A percentile compares a stretch with the other conserved stretches of the same genome.
Conservation (phyloP, 1,284 basidiomycete genomes). For the Cryptococcus amylolentus region DNA sequence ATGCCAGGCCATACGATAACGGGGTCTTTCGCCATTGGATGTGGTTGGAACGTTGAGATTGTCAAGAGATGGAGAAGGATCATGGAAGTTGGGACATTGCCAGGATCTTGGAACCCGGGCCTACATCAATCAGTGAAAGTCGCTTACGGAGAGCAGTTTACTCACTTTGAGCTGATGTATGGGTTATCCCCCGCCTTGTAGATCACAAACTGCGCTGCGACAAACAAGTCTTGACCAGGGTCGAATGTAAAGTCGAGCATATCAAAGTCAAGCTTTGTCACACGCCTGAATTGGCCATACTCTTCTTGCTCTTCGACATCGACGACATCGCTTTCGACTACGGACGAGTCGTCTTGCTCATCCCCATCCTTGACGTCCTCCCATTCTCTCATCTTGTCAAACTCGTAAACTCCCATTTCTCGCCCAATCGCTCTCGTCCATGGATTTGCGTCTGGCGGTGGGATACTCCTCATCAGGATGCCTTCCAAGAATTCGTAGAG, state of each 20-base stretch:
- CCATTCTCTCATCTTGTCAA: conserved; percentile 23
- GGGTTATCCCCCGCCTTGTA: no score
- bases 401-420: conserved; percentile 25
- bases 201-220: conserved; percentile 16
- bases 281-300: conserved; percentile 19
- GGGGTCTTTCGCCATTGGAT: conserved; percentile 34
- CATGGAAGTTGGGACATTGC: no score
- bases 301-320: conserved; percentile 13
- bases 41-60: conserved; percentile 41
- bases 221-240: conserved; percentile 47
- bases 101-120: not conserved
- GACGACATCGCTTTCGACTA: conserved; percentile 9
- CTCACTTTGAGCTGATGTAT: not conserved
- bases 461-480: conserved; percentile 32
- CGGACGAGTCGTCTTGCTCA: conserved; percentile 5
- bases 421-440: conserved; percentile 22
- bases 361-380: conserved; percentile 26
- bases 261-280: conserved; percentile 31
- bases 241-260: conserved; percentile 48
- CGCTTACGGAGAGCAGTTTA: no score
- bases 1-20: conserved; percentile 28
- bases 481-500: conserved; percentile 50
- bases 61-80: conserved; percentile 37
- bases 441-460: not conserved
- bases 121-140: no score